phyloP scores from a whole-genome alignment of 306 rosid species.

The Pyrus communis region DNA sequence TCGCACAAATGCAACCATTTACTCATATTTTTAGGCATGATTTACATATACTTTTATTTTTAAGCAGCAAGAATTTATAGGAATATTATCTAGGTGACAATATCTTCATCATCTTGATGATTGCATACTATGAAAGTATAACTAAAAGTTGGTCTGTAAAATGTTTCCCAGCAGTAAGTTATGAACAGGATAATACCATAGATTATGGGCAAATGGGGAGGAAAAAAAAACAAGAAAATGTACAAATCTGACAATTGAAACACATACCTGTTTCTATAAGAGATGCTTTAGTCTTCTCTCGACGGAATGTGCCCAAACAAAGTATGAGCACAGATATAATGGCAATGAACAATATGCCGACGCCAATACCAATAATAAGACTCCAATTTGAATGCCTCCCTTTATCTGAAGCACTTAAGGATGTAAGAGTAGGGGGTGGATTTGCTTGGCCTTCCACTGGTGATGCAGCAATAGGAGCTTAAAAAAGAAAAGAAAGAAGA shows the following conservation, averaged over 20 bases:
- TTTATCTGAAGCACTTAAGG: constrained; percentile 35
- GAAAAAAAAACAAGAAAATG: neutral
- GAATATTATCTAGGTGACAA: neutral
- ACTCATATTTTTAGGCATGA: neutral
- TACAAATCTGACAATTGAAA: constrained; percentile 12
- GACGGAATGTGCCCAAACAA: constrained; percentile 47
- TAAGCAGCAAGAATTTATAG: neutral
- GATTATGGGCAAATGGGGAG: neutral
- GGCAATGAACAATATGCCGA: constrained; percentile 60
- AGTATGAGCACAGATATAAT: constrained; percentile 45
- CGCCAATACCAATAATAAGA: constrained; percentile 61
- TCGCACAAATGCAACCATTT: neutral
- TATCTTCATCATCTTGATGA: neutral
- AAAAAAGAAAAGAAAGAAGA: constrained; percentile 1
- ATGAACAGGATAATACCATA: neutral
- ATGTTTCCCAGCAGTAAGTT: neutral
- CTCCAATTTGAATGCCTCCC: constrained; percentile 55
- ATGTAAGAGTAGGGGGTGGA: constrained; percentile 35
- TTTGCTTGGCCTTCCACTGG: constrained; percentile 43
- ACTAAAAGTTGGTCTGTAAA: constrained; percentile 3
- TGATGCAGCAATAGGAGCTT: constrained; percentile 68
- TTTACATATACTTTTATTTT: neutral
- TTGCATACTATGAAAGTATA: constrained; percentile 1
- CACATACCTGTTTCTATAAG: constrained; percentile 51
- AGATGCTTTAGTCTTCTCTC: constrained; percentile 42